phyloP scores from a whole-genome alignment of 2,329 filamentous ascomycete genomes.

The Fusarium verticillioides region DNA sequence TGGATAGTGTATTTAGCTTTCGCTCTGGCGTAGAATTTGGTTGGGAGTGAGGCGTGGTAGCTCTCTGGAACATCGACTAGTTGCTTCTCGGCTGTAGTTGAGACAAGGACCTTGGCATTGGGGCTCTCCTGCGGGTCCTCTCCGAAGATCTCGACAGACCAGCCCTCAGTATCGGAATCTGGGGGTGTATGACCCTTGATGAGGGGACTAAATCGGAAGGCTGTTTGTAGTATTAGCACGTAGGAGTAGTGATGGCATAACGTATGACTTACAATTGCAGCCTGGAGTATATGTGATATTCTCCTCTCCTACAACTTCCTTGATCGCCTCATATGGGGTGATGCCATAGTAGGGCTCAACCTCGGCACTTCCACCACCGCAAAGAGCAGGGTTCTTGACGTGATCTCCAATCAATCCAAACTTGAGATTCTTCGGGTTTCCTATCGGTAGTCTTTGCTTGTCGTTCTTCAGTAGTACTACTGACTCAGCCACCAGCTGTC shows the following conservation, averaged over 20 bases:
- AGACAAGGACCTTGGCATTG: neutral
- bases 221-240: neutral
- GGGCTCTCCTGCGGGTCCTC: conserved; percentile 8
- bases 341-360: conserved; percentile 50
- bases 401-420: conserved; percentile 55
- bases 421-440: conserved; percentile 45
- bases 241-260: fast-evolving
- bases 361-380: conserved; percentile 50
- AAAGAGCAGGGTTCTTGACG: conserved; percentile 47
- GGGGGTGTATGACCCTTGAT: conserved; percentile 18
- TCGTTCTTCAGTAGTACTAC: conserved; percentile 29
- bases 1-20: conserved; percentile 13
- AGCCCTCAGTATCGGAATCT: conserved; percentile 11
- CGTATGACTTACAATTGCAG: conserved; percentile 23
- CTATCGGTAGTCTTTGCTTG: conserved; percentile 2
- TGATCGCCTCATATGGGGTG: conserved; percentile 48
- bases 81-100: conserved; percentile 27
- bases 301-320: conserved; percentile 36
- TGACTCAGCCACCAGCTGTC: conserved; percentile 23
- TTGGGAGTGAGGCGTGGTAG: conserved; percentile 20
- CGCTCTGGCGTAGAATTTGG: conserved; percentile 30
- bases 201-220: conserved; percentile 30
- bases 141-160: conserved; percentile 31
- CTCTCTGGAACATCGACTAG: conserved; percentile 35
- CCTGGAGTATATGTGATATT: conserved; percentile 35